phyloP scores from a whole-genome alignment of 2,329 filamentous ascomycete genomes.

The Stemphylium beticola region DNA sequence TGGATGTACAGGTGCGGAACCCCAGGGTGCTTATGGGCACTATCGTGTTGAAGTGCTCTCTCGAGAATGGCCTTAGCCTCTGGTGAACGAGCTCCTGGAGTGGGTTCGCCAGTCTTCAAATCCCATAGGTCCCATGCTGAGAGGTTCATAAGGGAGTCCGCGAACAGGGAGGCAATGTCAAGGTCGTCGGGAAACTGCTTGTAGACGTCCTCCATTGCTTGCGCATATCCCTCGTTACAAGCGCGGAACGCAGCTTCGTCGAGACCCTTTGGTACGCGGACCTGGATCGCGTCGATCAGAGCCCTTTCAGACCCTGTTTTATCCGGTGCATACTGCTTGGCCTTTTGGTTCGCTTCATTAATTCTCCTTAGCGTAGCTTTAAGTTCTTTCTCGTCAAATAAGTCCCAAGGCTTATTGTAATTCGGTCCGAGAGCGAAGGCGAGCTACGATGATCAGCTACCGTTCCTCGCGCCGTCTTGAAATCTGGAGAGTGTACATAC shows the following conservation, averaged over 20 bases:
- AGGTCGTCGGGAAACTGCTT: slow-evolving; percentile 61
- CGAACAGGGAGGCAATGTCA: slow-evolving; percentile 68
- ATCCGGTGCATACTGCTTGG: slow-evolving; percentile 46
- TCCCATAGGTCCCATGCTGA: slow-evolving; percentile 72
- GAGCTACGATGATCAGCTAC: slow-evolving; percentile 46
- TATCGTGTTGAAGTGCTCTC: slow-evolving; percentile 58
- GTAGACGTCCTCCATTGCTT: slow-evolving; percentile 66
- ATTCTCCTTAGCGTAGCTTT: slow-evolving; percentile 57
- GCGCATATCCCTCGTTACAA: slow-evolving; percentile 66
- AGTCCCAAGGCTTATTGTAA: slow-evolving; percentile 79
- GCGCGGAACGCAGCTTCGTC: slow-evolving; percentile 56
- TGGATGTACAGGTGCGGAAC: slow-evolving; percentile 79
- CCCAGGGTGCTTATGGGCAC: slow-evolving; percentile 67
- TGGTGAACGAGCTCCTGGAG: slow-evolving; percentile 60
- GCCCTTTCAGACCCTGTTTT: slow-evolving; percentile 63
- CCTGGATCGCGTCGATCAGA: slow-evolving; percentile 66
- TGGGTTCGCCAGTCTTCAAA: slow-evolving; percentile 63
- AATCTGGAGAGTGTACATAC: slow-evolving; percentile 20
- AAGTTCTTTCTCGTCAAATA: slow-evolving; percentile 69
- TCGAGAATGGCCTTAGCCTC: slow-evolving; percentile 67
- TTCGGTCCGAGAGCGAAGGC: slow-evolving; percentile 77
- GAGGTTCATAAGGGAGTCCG: slow-evolving; percentile 70
- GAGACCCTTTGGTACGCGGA: slow-evolving; percentile 50
- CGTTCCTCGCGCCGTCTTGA: background rate
- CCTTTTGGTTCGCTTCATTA: slow-evolving; percentile 55